Percentiles rank a stretch among this genome's conserved stretches.
phyloP scores from a whole-genome alignment of 2,329 filamentous ascomycete genomes.

The Exophiala xenobiotica region DNA sequence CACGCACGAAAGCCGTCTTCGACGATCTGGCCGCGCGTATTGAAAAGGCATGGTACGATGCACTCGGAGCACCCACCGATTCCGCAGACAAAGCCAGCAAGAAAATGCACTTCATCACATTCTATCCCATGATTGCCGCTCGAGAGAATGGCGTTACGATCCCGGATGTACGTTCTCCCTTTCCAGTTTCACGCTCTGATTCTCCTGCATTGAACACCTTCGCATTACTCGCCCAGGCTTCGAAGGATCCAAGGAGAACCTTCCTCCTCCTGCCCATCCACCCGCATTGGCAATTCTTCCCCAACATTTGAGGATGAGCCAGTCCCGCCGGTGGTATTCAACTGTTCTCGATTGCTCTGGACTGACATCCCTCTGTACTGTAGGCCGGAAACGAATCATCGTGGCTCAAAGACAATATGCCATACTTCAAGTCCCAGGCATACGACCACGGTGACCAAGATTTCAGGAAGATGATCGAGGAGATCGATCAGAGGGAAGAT shows the following conservation, averaged over 20 bases:
- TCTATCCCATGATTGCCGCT: conserved; percentile 25
- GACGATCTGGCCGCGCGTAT: conserved; percentile 27
- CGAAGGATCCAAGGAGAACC: no score
- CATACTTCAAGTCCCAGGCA: conserved; percentile 25
- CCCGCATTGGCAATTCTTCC: no score
- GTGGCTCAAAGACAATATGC: conserved; percentile 26
- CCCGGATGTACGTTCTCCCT: conserved; percentile 27
- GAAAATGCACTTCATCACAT: conserved; percentile 23
- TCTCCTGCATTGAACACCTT: no score
- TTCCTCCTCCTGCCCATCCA: neutral
- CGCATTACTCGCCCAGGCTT: no score
- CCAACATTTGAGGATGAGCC: no score
- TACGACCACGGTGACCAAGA: conserved; percentile 19
- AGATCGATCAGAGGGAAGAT: conserved; percentile 21
- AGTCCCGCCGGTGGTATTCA: no score
- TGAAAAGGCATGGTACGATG: conserved; percentile 25
- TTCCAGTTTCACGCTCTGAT: no score
- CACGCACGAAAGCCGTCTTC: conserved; percentile 24
- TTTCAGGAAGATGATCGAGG: conserved; percentile 21
- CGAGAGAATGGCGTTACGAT: conserved; percentile 27
- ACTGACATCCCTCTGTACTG: no score
- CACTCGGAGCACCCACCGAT: conserved; percentile 12
- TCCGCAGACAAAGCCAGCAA: conserved; percentile 13
- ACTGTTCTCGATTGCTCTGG: no score
- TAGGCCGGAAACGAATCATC: conserved; percentile 26